Percentiles rank a stretch among this genome's conserved stretches.
Evolutionary conservation across 129 eudicot species (phyloP).

Genomic region (Chrysanthemum lavandulifolium): DNA sequence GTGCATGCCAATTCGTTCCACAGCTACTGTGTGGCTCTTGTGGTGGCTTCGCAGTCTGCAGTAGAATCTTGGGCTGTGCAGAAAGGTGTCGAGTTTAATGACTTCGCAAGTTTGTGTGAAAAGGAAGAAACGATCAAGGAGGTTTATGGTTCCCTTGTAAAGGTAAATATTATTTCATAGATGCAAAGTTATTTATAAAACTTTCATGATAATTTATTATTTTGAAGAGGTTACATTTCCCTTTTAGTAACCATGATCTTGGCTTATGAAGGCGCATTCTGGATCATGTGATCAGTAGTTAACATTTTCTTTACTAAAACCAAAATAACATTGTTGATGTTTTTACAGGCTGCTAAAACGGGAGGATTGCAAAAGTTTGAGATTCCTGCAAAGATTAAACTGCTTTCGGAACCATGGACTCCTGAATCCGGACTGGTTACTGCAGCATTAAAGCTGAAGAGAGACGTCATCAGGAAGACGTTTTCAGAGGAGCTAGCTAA

Average conservation of each 20-base stretch:
- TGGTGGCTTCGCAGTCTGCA: constrained; percentile 68
- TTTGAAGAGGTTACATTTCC: neutral
- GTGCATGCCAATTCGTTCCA: constrained; percentile 79
- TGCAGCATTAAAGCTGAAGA: constrained; percentile 92
- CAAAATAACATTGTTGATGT: constrained; percentile 1
- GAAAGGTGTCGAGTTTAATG: constrained; percentile 51
- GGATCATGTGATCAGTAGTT: too few relatives aligned
- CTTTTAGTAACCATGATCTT: too few relatives aligned
- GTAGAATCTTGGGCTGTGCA: constrained; percentile 73
- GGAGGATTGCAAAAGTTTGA: constrained; percentile 81
- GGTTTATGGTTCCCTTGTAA: constrained; percentile 61
- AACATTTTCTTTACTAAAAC: neutral
- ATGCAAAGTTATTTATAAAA: neutral
- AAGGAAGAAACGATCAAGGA: constrained; percentile 72
- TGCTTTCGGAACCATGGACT: constrained; percentile 90
- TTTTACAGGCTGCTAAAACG: constrained; percentile 70
- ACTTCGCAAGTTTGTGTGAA: constrained; percentile 65
- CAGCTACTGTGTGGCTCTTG: constrained; percentile 92
- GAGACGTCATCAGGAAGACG: constrained; percentile 70
- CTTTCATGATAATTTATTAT: neutral
- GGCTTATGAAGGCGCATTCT: too few relatives aligned
- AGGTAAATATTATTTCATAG: constrained; percentile 42
- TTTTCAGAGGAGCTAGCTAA: constrained; percentile 61
- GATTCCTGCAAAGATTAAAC: constrained; percentile 81
- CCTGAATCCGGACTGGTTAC: constrained; percentile 96